Evolutionary conservation across 2,329 filamentous ascomycete genomes (phyloP).

Genomic region (Leptographium lundbergii): DNA sequence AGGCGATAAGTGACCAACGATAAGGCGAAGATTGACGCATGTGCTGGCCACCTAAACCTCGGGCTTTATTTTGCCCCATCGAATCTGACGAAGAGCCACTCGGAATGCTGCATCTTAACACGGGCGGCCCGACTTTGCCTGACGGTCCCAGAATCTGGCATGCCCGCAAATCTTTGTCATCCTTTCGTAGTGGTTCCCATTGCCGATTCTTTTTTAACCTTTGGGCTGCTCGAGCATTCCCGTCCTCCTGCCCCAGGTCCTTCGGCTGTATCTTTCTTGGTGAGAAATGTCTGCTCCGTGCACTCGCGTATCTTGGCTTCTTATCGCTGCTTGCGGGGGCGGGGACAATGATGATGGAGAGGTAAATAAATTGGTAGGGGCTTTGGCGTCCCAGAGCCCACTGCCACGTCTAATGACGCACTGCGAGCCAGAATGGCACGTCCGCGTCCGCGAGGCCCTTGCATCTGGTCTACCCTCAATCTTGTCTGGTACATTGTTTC

Average conservation of each 20-base stretch:
- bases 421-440: not conserved
- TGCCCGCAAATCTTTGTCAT: not conserved
- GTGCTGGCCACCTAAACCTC: not conserved
- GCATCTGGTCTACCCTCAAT: not conserved
- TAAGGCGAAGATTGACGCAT: not conserved
- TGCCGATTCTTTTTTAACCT: too few species aligned
- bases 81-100: not conserved
- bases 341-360: not conserved
- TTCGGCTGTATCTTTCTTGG: not conserved
- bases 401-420: not conserved
- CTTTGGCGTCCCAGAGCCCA: not conserved
- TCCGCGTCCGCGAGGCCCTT: too few species aligned
- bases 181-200: too few species aligned
- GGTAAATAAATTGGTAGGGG: not conserved
- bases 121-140: not conserved
- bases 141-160: not conserved
- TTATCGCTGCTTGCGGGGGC: not conserved
- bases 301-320: not conserved
- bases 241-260: not conserved
- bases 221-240: too few species aligned
- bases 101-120: not conserved
- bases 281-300: not conserved
- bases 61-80: not conserved
- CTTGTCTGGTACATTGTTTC: too few species aligned
- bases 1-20: not conserved